These are phyloP conservation scores for Termitomyces sp. DNA, from an alignment of 768 basidiomycete species.

Conservation along the genomic window DNA sequence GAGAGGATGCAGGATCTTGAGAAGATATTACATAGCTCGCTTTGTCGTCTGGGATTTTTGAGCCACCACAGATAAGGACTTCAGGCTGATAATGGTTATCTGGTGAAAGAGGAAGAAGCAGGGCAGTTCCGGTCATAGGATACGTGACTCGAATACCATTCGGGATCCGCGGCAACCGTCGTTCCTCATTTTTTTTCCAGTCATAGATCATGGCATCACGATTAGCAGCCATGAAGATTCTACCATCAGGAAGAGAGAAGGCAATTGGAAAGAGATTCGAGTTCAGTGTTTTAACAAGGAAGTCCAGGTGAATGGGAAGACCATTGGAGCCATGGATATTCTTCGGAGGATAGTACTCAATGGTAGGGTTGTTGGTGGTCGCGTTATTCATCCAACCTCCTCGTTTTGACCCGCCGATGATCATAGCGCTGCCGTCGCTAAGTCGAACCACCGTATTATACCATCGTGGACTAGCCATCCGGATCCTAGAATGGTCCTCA, in stretches of 20 bases:
- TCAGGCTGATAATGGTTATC: slow-evolving; percentile 64
- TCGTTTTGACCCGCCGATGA: slow-evolving; percentile 77
- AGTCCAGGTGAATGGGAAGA: slow-evolving; percentile 59
- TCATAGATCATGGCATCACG: slow-evolving; percentile 79
- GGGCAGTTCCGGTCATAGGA: slow-evolving; percentile 73
- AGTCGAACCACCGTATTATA: slow-evolving; percentile 73
- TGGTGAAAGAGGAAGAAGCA: slow-evolving; percentile 71
- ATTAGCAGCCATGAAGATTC: slow-evolving; percentile 75
- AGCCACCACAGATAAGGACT: slow-evolving; percentile 77
- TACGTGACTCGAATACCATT: slow-evolving; percentile 82
- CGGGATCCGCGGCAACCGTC: slow-evolving; percentile 62
- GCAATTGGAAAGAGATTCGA: slow-evolving; percentile 84
- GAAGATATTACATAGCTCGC: slow-evolving; percentile 66
- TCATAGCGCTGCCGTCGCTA: slow-evolving; percentile 78
- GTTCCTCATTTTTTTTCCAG: slow-evolving; percentile 64
- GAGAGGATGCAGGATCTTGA: slow-evolving; percentile 68
- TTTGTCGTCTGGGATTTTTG: slow-evolving; percentile 57
- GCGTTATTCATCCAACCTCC: slow-evolving; percentile 87
- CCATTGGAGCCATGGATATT: slow-evolving; percentile 65
- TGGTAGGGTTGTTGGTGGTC: slow-evolving; percentile 77
- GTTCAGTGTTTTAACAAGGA: slow-evolving; percentile 69
- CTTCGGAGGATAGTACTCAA: slow-evolving; percentile 85
- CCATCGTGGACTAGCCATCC: slow-evolving; percentile 80
- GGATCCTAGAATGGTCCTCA: slow-evolving; percentile 61
- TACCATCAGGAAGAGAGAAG: slow-evolving; percentile 68